Percentiles rank a stretch among this genome's conserved stretches.
phyloP scores from a whole-genome alignment of 2,329 filamentous ascomycete genomes.

The Gremmenia infestans region DNA sequence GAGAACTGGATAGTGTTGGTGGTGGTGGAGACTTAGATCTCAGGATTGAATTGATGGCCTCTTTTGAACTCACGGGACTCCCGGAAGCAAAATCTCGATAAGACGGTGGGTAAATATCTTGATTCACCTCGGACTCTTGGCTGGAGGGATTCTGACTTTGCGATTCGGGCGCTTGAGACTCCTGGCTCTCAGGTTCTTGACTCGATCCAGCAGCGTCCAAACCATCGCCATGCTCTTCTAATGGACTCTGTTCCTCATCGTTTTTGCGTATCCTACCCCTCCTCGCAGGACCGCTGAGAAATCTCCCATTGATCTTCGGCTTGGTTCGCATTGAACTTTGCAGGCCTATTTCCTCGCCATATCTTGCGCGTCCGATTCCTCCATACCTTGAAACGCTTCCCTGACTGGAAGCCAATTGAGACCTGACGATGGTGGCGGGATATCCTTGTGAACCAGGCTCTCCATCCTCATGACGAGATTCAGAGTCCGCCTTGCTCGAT shows the following conservation, averaged over 20 bases:
- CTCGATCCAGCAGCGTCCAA: slow-evolving; percentile 27
- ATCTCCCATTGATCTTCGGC: slow-evolving; percentile 59
- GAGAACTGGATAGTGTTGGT: slow-evolving; percentile 22
- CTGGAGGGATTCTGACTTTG: slow-evolving; percentile 27
- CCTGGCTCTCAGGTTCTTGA: slow-evolving; percentile 28
- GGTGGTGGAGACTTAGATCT: slow-evolving; percentile 29
- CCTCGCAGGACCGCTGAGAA: slow-evolving; percentile 69
- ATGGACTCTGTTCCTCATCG: slow-evolving; percentile 39
- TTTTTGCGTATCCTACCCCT: slow-evolving; percentile 61
- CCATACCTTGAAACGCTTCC: slow-evolving; percentile 49
- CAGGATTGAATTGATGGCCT: slow-evolving; percentile 19
- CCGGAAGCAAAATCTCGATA: slow-evolving; percentile 38
- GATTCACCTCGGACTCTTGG: slow-evolving; percentile 27
- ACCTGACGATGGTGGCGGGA: slow-evolving; percentile 44
- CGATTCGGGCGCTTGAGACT: slow-evolving; percentile 20
- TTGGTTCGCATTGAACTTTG: slow-evolving; percentile 76
- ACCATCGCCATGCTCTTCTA: slow-evolving; percentile 32
- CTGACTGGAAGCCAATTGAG: slow-evolving; percentile 42
- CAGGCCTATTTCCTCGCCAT: slow-evolving; percentile 58
- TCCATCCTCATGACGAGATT: slow-evolving; percentile 17
- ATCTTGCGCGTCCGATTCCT: slow-evolving; percentile 45
- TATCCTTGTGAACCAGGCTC: slow-evolving; percentile 25
- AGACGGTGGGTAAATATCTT: slow-evolving; percentile 28
- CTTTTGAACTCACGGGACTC: slow-evolving; percentile 22
- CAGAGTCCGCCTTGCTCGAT: slow-evolving; percentile 24